Percentiles rank a stretch among this genome's conserved stretches.
These are phyloP conservation scores for Ophiostoma himal-ulmi DNA, from an alignment of 2,329 filamentous ascomycete species.

Conservation along the genomic window DNA sequence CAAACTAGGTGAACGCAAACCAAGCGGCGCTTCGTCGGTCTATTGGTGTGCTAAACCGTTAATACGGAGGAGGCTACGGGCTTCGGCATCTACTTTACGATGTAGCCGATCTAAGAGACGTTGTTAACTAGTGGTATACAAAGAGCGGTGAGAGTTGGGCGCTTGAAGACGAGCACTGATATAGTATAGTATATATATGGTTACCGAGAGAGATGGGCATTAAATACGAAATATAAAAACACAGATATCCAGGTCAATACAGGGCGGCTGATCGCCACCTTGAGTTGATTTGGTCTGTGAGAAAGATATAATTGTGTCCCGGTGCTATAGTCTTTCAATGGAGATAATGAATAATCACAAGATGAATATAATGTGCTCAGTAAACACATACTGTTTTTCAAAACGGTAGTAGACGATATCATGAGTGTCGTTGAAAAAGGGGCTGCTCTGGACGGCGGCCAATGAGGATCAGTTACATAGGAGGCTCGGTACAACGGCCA, in stretches of 20 bases:
- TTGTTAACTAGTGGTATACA: not conserved
- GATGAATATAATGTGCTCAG: not conserved
- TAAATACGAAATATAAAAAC: not conserved
- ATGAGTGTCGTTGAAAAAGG: conserved; percentile 7
- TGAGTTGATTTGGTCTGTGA: not conserved
- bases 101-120: not conserved
- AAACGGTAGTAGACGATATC: not conserved
- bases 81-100: not conserved
- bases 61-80: not conserved
- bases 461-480: not conserved
- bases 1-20: not conserved
- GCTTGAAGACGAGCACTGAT: not conserved
- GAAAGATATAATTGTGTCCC: not conserved
- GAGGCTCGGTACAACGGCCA: not conserved
- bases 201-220: not conserved
- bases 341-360: not conserved
- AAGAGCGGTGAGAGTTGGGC: conserved; percentile 2
- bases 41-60: not conserved
- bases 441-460: not conserved
- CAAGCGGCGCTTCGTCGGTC: conserved; percentile 4
- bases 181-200: not conserved
- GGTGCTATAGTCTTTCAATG: not conserved
- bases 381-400: not conserved
- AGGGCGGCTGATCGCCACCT: not conserved
- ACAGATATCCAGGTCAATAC: not conserved